These are phyloP conservation scores for Neurospora sp. DNA, from an alignment of 495 filamentous ascomycete species.

Conservation along the genomic window DNA sequence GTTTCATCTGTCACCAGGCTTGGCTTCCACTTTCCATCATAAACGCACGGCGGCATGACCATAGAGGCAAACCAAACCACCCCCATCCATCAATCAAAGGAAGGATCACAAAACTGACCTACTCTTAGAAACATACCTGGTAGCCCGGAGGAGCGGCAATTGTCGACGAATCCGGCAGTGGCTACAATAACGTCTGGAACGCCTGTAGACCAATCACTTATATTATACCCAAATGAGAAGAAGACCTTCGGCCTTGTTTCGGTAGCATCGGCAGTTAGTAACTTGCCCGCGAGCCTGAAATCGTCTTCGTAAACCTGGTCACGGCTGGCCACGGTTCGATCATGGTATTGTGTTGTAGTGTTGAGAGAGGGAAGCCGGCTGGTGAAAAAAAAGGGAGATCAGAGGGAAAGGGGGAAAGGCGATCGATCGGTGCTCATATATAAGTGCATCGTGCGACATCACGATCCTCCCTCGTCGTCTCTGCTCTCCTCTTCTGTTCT, in stretches of 20 bases:
- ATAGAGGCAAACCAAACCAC: neutral
- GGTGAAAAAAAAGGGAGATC: neutral
- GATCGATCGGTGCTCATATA: neutral
- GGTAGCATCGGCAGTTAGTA: conserved; percentile 34
- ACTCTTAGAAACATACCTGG: neutral
- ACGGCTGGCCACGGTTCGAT: neutral
- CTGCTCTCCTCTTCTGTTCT: neutral
- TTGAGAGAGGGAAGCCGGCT: neutral
- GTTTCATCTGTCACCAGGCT: neutral
- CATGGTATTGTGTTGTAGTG: neutral
- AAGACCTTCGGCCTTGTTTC: conserved; percentile 26
- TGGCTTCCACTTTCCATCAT: neutral
- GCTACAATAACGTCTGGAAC: conserved; percentile 23
- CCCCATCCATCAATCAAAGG: neutral
- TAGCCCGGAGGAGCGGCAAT: conserved; percentile 30
- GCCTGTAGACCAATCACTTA: conserved; percentile 26
- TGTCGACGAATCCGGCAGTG: conserved; percentile 27
- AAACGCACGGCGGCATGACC: neutral
- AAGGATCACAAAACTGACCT: neutral
- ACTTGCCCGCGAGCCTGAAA: conserved; percentile 7
- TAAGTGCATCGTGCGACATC: conserved; percentile 4
- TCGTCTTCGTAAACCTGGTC: conserved; percentile 8
- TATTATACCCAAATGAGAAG: conserved; percentile 27
- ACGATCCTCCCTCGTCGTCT: neutral
- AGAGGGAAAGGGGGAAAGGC: neutral